Evolutionary conservation across 2,329 filamentous ascomycete species (phyloP).

Genomic region (Ceratocystis eucalypticola): DNA sequence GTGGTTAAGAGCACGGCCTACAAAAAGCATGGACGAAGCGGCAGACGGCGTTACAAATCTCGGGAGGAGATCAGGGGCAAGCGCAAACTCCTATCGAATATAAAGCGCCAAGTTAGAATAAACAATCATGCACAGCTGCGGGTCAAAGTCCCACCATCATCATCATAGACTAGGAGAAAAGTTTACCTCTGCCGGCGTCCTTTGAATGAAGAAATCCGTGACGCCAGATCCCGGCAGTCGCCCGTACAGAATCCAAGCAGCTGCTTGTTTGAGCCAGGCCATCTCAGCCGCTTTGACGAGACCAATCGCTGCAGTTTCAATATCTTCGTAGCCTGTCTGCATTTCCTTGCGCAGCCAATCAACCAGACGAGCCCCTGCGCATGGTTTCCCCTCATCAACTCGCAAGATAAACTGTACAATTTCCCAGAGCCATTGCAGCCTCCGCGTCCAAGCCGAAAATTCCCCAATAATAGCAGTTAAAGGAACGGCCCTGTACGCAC

Average conservation of each 20-base stretch:
- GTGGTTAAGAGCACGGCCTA: slow-evolving; percentile 79
- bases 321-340: slow-evolving; percentile 77
- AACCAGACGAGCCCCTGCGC: slow-evolving; percentile 61
- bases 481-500: slow-evolving; percentile 86
- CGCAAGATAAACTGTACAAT: slow-evolving; percentile 31
- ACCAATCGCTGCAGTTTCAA: slow-evolving; percentile 61
- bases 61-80: slow-evolving; percentile 51
- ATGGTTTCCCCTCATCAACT: slow-evolving; percentile 24
- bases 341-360: slow-evolving; percentile 61
- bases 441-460: slow-evolving; percentile 75
- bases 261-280: slow-evolving; percentile 81
- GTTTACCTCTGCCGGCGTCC: slow-evolving; percentile 24
- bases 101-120: background rate
- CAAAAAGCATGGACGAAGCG: slow-evolving; percentile 74
- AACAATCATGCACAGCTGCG: background rate
- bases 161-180: background rate
- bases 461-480: slow-evolving; percentile 71
- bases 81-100: slow-evolving; percentile 35
- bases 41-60: slow-evolving; percentile 63
- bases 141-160: background rate
- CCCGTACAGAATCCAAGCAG: slow-evolving; percentile 84
- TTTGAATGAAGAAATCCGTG: slow-evolving; percentile 60
- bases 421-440: slow-evolving; percentile 75
- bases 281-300: slow-evolving; percentile 69
- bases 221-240: slow-evolving; percentile 62